Conservation (phyloP, 2,329 filamentous ascomycete genomes). For the Fusarium decemcellulare region DNA sequence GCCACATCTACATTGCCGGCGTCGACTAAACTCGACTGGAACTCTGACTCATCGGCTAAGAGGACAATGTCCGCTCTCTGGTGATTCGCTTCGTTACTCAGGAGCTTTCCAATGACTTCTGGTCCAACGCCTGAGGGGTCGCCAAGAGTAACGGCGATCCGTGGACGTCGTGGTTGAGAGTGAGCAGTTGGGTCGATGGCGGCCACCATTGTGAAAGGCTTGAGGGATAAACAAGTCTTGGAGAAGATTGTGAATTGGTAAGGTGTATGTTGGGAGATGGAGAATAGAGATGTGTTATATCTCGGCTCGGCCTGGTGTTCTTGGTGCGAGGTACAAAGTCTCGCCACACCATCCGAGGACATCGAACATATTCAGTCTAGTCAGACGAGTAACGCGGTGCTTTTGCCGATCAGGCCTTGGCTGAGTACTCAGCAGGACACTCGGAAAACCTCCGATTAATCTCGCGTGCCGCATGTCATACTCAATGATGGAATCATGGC, state of each 20-base stretch:
- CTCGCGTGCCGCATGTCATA: not conserved
- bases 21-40: slow-evolving; percentile 39
- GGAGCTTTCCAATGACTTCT: slow-evolving; percentile 50
- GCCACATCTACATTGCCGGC: slow-evolving; percentile 38
- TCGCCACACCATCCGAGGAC: not conserved
- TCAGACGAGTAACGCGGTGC: not conserved
- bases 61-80: slow-evolving; percentile 48
- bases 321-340: not conserved
- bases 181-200: not conserved
- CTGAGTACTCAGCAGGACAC: not conserved
- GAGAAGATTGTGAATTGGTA: not conserved
- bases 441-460: not conserved
- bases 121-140: slow-evolving; percentile 51
- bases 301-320: not conserved
- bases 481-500: not conserved
- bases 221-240: not conserved
- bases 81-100: slow-evolving; percentile 46
- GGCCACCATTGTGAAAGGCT: not conserved
- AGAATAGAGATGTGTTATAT: not conserved
- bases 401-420: not conserved
- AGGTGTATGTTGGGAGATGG: not conserved
- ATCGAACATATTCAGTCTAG: too few species aligned
- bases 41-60: slow-evolving; percentile 47
- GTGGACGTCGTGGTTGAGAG: not conserved
- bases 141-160: slow-evolving; percentile 50